Evolutionary conservation across 768 basidiomycete genomes (phyloP), one percentile per base, ranked within the genome.

Genomic region (Mycena belliarum): DNA sequence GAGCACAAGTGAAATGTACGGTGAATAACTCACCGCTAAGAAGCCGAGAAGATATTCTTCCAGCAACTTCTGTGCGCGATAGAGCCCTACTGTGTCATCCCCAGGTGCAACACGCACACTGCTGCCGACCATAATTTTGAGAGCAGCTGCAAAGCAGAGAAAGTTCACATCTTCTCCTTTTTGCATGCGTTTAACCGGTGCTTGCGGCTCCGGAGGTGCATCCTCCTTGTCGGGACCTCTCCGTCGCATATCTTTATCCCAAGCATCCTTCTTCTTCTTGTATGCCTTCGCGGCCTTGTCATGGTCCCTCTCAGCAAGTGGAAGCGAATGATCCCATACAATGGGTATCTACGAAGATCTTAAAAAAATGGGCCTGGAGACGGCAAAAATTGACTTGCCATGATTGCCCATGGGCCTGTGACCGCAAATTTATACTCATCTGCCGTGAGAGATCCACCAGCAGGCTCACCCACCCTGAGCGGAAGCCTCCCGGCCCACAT

Each of bases 351-450:
- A 9, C 23, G 14, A 42, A 8, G 16, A 25, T 23, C 18, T 43
- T 24, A 2, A 43, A 43, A 20, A 20, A 35, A 6, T 16, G 15
- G 18, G 3, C 2, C 20, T 28, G 18, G 25, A 28, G 8, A 11
- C n/a, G n/a, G n/a, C 3, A 52, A 43, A 12, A 23, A 29, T n/a
- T 15, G n/a, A 59, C 49, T 4, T 42, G 63, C 64, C 15, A 63
- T 52, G 24, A 66, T 55, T 6, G 61, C 44, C 57, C 44, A 55
- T 6, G 56, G 47, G 6, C 40, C 32, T 8, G 54, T 64, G 5
- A 55, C 55, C 2, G 63, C 40, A 33, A 65, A 52, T 52, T 67
- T 67, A 46, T 66, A 69, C 23, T 69, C 68, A 47, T 69, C 66
- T 1, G 68, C 68, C 15, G 55, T 60, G 2, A 68, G 54, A 3